These are phyloP conservation scores for Podospora australis DNA, from an alignment of 495 filamentous ascomycete genomes.

Conservation along the genomic window DNA sequence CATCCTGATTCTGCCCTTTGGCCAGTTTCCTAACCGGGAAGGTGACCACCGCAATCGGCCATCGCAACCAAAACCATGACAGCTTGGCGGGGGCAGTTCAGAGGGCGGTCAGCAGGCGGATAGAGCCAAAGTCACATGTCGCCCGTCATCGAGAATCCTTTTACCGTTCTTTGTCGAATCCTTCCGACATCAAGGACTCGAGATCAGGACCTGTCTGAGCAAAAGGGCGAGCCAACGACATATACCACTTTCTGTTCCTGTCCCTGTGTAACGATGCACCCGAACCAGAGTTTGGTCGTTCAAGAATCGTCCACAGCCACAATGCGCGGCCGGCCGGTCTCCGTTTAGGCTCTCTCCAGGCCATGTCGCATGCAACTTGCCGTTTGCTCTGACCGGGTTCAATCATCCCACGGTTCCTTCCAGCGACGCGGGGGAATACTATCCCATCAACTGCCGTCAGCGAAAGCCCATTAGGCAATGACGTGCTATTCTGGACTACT, in stretches of 20 bases:
- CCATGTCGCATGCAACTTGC: background rate
- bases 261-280: slow-evolving; percentile 2
- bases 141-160: background rate
- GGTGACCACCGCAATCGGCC: background rate
- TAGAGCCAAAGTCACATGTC: slow-evolving; percentile 5
- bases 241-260: slow-evolving; percentile 16
- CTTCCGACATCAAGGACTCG: background rate
- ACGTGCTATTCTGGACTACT: background rate
- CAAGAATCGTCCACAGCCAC: no score
- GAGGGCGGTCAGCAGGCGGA: background rate
- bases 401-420: background rate
- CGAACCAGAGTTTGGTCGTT: background rate
- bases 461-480: no score
- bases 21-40: slow-evolving; percentile 9
- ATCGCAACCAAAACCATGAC: background rate
- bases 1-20: background rate
- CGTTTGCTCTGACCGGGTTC: background rate
- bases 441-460: background rate
- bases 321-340: background rate
- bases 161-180: background rate
- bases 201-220: background rate
- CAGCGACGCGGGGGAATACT: background rate
- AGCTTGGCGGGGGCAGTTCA: slow-evolving; percentile 3
- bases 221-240: background rate
- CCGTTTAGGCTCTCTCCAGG: background rate